Evolutionary conservation across 805 yeast species (phyloP), one percentile per base, ranked within the genome.

Genomic region (Metschnikowia koreensis): DNA sequence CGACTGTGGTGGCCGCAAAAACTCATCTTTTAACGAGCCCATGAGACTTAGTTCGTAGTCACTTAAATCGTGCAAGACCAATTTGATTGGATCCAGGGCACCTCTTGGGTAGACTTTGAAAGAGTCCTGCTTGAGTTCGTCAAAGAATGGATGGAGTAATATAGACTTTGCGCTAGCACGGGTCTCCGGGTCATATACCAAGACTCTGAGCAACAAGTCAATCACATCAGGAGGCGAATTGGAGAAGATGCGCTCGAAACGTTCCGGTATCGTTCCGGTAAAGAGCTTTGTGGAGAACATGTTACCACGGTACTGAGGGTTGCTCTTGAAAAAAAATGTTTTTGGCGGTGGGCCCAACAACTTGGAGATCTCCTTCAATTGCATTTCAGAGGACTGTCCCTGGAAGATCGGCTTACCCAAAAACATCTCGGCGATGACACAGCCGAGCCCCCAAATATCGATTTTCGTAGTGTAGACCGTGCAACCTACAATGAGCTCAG

Each of bases 381-480:
- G 99, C 56, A 89, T 79, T 65, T 86, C 81, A 47, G 97, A 96
- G 54, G 88, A 86, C 60, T 84, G 89, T 43, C 99, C 98, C 70
- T 92, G 97, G 74, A 94, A 94, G n/a, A 94, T 83, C 0, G 98
- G 96, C 65, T 83, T 85, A 13, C 97, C 97, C 56, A 91, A 79
- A 51, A 87, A 78, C 89, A 94, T 85, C 70, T 94, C 99, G 12
- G 97, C 97, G 54, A 94, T 73, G 36, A 94, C 97, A 74, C 99
- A 93, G 1, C 98, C 99, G 53, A 93, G 75, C 15, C 97, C 97
- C 99, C 99, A 94, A 62, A 92, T 87, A 68, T 94, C 99, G 53
- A 94, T 93, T 64, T 91, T 89, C 2, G 96, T 86, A 4, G 96
- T 83, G 68, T 94, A 94, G 38, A 85, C 80, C 53, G 92, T 82